A percentile compares a stretch with the other conserved stretches of the same genome.
Evolutionary conservation across 495 filamentous ascomycete genomes (phyloP).

Genomic region (Trypethelium eluteriae): DNA sequence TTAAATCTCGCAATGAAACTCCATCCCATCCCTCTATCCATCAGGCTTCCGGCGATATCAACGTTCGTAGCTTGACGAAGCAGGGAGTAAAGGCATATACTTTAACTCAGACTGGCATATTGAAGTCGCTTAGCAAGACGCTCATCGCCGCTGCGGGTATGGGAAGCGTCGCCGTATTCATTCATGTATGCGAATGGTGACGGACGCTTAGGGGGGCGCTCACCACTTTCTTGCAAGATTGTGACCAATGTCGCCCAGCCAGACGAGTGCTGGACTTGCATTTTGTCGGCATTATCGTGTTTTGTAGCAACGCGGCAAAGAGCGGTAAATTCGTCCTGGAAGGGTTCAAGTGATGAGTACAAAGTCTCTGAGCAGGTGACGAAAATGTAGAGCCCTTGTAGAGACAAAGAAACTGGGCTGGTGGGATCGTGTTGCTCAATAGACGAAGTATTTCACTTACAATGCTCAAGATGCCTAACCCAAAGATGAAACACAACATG

Average conservation of each 20-base stretch:
- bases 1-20: neutral
- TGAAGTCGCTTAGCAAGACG: slow-evolving; percentile 8
- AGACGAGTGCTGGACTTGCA: slow-evolving; percentile 70
- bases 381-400: neutral
- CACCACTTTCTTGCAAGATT: slow-evolving; percentile 55
- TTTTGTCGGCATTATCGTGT: slow-evolving; percentile 67
- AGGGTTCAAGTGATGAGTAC: neutral
- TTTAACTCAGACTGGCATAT: slow-evolving; percentile 3
- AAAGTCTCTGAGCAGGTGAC: neutral
- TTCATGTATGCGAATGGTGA: slow-evolving; percentile 8
- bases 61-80: neutral
- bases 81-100: neutral
- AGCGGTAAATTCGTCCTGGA: slow-evolving; percentile 80
- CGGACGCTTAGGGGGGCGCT: slow-evolving; percentile 9
- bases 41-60: neutral
- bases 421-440: no score
- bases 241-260: slow-evolving; percentile 91
- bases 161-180: slow-evolving; percentile 1
- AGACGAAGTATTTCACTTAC: slow-evolving; percentile 43
- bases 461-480: slow-evolving; percentile 73
- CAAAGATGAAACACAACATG: slow-evolving; percentile 76
- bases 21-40: neutral
- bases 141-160: neutral
- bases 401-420: no score
- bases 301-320: slow-evolving; percentile 74